A percentile compares a stretch with the other conserved stretches of the same genome.
These are phyloP conservation scores for Erigeron philadelphicus DNA, from an alignment of 140 eudicot species.

Conservation along the genomic window DNA sequence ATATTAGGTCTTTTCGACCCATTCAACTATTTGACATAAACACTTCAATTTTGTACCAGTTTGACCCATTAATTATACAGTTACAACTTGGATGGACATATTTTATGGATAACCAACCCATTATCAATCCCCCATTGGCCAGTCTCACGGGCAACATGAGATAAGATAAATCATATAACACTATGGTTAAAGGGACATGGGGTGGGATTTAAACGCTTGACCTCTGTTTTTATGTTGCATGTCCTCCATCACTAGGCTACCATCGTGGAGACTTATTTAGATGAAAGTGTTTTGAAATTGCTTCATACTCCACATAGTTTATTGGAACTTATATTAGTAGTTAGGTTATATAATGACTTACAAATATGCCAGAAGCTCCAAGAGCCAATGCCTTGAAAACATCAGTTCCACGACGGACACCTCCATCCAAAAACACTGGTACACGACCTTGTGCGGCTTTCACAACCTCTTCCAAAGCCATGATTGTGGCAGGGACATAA, in stretches of 20 bases:
- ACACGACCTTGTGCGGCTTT: slow-evolving; percentile 95
- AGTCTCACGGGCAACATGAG: no score
- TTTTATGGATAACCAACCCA: background rate
- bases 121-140: no score
- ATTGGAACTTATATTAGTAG: background rate
- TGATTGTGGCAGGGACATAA: slow-evolving; percentile 69
- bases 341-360: slow-evolving; percentile 35
- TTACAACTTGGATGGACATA: background rate
- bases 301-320: background rate
- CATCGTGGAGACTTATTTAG: no score
- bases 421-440: slow-evolving; percentile 87
- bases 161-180: no score
- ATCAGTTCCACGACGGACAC: slow-evolving; percentile 94
- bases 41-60: background rate
- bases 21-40: background rate
- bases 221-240: no score
- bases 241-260: no score
- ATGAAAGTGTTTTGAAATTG: background rate
- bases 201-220: no score
- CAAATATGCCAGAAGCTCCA: slow-evolving; percentile 92
- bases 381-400: slow-evolving; percentile 93
- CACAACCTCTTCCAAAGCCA: slow-evolving; percentile 96
- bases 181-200: no score
- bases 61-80: background rate
- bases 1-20: background rate